Conservation (phyloP, 805 yeast species). For the Spencermartinsiella europaea region DNA sequence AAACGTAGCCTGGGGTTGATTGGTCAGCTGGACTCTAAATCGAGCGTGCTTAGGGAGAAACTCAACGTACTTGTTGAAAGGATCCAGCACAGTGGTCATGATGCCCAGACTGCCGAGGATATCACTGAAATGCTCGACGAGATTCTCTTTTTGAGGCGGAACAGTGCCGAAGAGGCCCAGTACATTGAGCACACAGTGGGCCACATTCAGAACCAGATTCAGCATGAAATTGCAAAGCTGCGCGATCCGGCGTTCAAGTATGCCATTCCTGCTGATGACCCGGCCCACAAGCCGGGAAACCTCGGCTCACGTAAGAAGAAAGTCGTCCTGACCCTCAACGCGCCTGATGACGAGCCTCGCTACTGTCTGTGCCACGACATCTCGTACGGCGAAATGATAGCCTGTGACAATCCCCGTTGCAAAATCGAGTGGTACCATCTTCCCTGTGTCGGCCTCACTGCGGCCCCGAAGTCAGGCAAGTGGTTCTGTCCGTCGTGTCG, state of each 20-base stretch:
- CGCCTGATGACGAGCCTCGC: slow-evolving; percentile 9
- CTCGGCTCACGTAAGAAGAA: neutral
- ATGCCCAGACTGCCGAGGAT: neutral
- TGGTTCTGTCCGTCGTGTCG: slow-evolving; percentile 70
- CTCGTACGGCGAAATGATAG: slow-evolving; percentile 76
- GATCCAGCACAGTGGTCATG: neutral
- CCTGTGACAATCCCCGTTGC: slow-evolving; percentile 79
- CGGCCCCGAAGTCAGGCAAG: slow-evolving; percentile 66
- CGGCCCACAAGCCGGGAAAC: neutral
- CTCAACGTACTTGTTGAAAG: slow-evolving; percentile 6
- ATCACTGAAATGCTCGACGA: neutral
- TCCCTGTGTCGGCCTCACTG: slow-evolving; percentile 76
- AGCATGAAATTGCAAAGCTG: slow-evolving; percentile 12
- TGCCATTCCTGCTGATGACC: neutral
- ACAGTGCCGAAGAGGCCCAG: slow-evolving; percentile 14
- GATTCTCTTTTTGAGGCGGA: slow-evolving; percentile 6
- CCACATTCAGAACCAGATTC: slow-evolving; percentile 6
- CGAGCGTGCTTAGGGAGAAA: slow-evolving; percentile 1
- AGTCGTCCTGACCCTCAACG: neutral
- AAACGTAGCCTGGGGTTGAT: slow-evolving; percentile 15
- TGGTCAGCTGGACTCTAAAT: slow-evolving; percentile 11
- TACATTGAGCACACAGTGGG: slow-evolving; percentile 13
- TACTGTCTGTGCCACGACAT: slow-evolving; percentile 47
- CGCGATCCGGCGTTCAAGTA: slow-evolving; percentile 1
- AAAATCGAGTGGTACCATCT: slow-evolving; percentile 89